phyloP scores from a whole-genome alignment of 176 grass and related monocot species.

The Oryza australiensis region DNA sequence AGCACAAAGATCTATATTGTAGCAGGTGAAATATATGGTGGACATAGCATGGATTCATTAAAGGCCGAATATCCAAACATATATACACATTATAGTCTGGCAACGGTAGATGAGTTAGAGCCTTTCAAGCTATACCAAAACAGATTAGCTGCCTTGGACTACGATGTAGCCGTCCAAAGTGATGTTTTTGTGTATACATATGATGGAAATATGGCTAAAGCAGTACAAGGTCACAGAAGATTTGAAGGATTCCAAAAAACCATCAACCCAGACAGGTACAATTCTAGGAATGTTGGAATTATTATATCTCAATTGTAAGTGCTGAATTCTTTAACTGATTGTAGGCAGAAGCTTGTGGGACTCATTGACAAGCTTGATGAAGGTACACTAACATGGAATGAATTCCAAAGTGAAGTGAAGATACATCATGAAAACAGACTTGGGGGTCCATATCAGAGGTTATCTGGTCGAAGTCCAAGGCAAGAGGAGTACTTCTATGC shows the following conservation, averaged over 20 bases:
- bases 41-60: constrained; percentile 72
- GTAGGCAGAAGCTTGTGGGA: constrained; percentile 71
- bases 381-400: constrained; percentile 61
- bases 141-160: constrained; percentile 85
- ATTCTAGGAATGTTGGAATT: constrained; percentile 11
- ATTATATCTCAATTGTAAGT: constrained; percentile 28
- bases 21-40: constrained; percentile 85
- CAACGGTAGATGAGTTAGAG: constrained; percentile 58
- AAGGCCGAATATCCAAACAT: constrained; percentile 76
- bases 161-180: constrained; percentile 76
- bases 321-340: constrained; percentile 25
- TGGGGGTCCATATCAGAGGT: constrained; percentile 82
- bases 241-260: constrained; percentile 91
- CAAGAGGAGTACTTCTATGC: constrained; percentile 96
- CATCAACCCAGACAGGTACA: constrained; percentile 82
- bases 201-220: constrained; percentile 97
- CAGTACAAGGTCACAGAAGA: constrained; percentile 86
- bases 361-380: constrained; percentile 80
- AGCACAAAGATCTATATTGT: constrained; percentile 90
- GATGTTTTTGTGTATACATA: constrained; percentile 97
- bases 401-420: constrained; percentile 65
- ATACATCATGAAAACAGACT: constrained; percentile 65
- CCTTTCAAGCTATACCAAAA: constrained; percentile 70
- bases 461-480: constrained; percentile 49
- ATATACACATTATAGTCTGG: constrained; percentile 72